Conservation (phyloP, 2,329 filamentous ascomycete genomes). For the Talaromyces piceae region DNA sequence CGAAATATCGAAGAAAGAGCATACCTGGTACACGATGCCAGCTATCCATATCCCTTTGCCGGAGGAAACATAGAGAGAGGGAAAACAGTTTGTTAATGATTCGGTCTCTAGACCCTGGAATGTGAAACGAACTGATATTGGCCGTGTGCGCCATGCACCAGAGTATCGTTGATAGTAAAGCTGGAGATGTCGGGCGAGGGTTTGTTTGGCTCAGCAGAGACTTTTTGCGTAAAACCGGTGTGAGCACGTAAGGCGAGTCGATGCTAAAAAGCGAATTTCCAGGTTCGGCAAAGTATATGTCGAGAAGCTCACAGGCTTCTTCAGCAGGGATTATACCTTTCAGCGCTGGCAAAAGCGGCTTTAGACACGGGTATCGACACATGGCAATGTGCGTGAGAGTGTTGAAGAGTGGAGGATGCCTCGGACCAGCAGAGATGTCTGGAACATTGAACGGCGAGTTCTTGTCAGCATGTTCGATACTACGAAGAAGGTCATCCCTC, state of each 20-base stretch:
- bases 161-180: slow-evolving; percentile 42
- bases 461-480: neutral
- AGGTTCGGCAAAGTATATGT: slow-evolving; percentile 42
- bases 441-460: neutral
- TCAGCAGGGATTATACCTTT: slow-evolving; percentile 31
- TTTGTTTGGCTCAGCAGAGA: slow-evolving; percentile 36
- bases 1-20: neutral
- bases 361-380: neutral
- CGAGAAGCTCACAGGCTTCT: slow-evolving; percentile 42
- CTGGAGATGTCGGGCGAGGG: slow-evolving; percentile 38
- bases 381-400: neutral
- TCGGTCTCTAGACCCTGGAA: slow-evolving; percentile 35
- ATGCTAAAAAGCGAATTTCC: slow-evolving; percentile 38
- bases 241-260: slow-evolving; percentile 43
- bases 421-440: neutral
- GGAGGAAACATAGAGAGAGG: neutral
- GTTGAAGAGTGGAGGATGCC: neutral
- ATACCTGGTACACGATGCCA: neutral
- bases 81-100: slow-evolving; percentile 14
- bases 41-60: neutral
- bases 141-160: slow-evolving; percentile 45
- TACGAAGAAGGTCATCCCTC: neutral
- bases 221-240: slow-evolving; percentile 39
- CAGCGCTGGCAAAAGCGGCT: slow-evolving; percentile 26
- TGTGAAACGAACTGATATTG: slow-evolving; percentile 37